Percentiles rank a stretch among this genome's conserved stretches.
Conservation (phyloP, 352 stramenopile species). For the Globisporangium solare region DNA sequence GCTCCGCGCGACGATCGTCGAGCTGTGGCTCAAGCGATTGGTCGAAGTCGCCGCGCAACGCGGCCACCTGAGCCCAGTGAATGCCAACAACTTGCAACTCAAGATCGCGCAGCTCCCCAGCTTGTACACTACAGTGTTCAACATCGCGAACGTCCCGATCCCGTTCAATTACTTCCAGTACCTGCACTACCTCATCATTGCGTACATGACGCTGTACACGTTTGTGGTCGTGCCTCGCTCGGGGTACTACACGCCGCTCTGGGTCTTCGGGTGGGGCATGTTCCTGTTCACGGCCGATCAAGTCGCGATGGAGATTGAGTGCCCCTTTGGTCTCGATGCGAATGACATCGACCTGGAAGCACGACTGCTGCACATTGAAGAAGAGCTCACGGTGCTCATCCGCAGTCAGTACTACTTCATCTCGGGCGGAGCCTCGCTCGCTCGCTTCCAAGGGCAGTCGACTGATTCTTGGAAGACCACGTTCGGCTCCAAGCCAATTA, state of each 20-base stretch:
- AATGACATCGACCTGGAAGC: constrained; percentile 83
- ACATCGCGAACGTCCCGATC: constrained; percentile 82
- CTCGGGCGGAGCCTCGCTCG: constrained; percentile 35
- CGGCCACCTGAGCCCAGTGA: constrained; percentile 48
- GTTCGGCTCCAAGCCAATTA: not conserved
- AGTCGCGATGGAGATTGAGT: constrained; percentile 82
- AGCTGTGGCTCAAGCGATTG: constrained; percentile 76
- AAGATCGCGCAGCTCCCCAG: constrained; percentile 65
- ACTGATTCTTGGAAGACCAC: constrained; percentile 1
- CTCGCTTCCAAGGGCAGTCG: constrained; percentile 10
- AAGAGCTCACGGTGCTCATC: constrained; percentile 76
- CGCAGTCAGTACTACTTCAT: constrained; percentile 82
- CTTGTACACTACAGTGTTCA: constrained; percentile 80
- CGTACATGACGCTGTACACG: constrained; percentile 80
- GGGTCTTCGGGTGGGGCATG: constrained; percentile 76
- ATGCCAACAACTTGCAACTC: constrained; percentile 53
- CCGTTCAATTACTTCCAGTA: constrained; percentile 88
- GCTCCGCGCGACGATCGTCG: constrained; percentile 65
- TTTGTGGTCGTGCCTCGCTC: constrained; percentile 80
- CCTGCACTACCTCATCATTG: constrained; percentile 57
- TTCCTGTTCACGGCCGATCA: constrained; percentile 83
- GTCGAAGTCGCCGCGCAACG: constrained; percentile 60
- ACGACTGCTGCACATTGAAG: constrained; percentile 68
- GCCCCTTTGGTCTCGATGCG: constrained; percentile 68
- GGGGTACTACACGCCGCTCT: constrained; percentile 66